phyloP scores from a whole-genome alignment of 169 alveolate genomes.

The Plasmodium relictum region DNA sequence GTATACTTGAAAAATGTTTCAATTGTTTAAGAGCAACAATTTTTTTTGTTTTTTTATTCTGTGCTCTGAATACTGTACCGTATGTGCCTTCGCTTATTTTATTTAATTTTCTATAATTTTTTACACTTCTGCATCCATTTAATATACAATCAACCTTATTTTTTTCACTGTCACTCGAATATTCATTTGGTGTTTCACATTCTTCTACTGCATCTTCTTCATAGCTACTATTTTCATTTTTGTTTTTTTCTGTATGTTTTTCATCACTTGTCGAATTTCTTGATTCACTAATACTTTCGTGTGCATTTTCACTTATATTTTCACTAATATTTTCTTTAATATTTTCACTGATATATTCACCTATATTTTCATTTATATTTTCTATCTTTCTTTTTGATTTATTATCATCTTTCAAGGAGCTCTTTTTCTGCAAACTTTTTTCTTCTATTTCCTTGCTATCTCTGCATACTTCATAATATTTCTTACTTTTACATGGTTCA shows the following conservation, averaged over 20 bases:
- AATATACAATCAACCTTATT: constrained; percentile 23
- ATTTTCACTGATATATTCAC: too few relatives aligned
- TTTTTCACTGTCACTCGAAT: constrained; percentile 30
- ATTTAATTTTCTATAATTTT: constrained; percentile 90
- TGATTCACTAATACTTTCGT: background rate
- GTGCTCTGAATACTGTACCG: constrained; percentile 96
- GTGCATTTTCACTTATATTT: too few relatives aligned
- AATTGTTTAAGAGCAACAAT: constrained; percentile 95
- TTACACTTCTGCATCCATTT: constrained; percentile 81
- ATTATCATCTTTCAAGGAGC: too few relatives aligned
- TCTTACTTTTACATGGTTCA: too few relatives aligned
- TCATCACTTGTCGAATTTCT: background rate
- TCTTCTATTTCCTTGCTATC: too few relatives aligned
- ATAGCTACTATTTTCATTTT: background rate
- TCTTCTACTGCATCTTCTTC: constrained; percentile 17
- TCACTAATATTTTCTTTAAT: too few relatives aligned
- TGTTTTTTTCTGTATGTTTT: background rate
- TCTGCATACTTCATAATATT: too few relatives aligned
- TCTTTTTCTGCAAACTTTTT: too few relatives aligned
- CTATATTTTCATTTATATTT: too few relatives aligned
- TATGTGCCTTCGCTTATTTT: constrained; percentile 97
- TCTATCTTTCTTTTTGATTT: too few relatives aligned
- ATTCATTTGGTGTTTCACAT: background rate
- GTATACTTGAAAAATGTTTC: constrained; percentile 89
- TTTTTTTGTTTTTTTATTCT: constrained; percentile 91